Base-by-base conservation (phyloP, 768 basidiomycete species). In the Cyathus striatus region DNA sequence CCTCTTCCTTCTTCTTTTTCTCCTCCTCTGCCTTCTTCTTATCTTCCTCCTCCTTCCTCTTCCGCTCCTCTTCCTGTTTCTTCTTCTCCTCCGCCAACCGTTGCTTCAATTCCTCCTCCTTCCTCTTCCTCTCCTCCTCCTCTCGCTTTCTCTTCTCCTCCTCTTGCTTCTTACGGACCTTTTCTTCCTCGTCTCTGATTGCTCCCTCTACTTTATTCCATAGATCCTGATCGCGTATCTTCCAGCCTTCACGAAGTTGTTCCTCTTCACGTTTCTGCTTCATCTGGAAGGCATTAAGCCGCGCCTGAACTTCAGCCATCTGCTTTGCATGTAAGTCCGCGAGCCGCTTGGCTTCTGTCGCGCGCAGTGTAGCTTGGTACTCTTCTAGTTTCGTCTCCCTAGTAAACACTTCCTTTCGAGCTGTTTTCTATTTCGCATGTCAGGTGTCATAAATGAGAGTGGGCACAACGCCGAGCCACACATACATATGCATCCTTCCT, bases 131-230 rank as follows among this genome's bases (percentile, higher is more conserved):
- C 53, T 71, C 65, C 48, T 72, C 68, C 48, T 70, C 69, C 44
- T 66, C 64, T 41, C 56, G 54, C 40, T 55, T 62, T 44, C 64
- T 64, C 55, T 59, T 68, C 51, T 65, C 68, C 46, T 68, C 71
- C 49, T 69, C 72, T 39, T 60, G 69, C 53, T 52, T 61, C 56
- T 64, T 75, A 44, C 74, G 65, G 17, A 74, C 59, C 45, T 78
- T 82, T 22, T 79, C 81, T 47, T 86, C 81, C 53, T 87, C 83
- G 3, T 61, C 23, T 51, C 73, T 73, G 47, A 89, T 88, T 5
- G 71, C 78, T 2, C 47, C 56, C 58, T 89, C 83, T 41, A 86
- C 76, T 3, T 79, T 68, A 21, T 77, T 68, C 65, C 78, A 80
- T 26, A 79, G 62, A 39, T 53, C 52, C 47, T 67, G 72, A 33